These are phyloP conservation scores for Amanita polypyramis DNA, from an alignment of 768 basidiomycete species.

Conservation along the genomic window DNA sequence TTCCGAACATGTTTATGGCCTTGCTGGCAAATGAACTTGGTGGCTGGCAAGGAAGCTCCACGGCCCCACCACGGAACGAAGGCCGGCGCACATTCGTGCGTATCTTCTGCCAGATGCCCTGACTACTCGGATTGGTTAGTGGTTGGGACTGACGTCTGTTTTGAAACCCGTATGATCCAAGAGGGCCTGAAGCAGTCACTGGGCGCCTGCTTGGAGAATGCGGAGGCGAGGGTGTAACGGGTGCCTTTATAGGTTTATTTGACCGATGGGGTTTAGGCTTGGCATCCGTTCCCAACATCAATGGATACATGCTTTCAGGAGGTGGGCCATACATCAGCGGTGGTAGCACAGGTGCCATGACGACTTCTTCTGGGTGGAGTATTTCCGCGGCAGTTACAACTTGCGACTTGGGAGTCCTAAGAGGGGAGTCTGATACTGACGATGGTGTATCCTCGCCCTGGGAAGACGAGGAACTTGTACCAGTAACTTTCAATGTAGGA, in stretches of 20 bases:
- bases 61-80: conserved; percentile 8
- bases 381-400: not conserved
- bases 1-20: not conserved
- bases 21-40: not conserved
- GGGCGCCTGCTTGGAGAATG: not conserved
- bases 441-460: conserved; percentile 12
- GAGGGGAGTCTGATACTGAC: conserved; percentile 13
- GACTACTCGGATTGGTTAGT: conserved; percentile 8
- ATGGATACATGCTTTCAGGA: not conserved
- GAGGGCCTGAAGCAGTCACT: not conserved
- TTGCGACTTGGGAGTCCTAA: conserved; percentile 8
- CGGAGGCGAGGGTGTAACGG: not conserved
- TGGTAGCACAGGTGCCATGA: not conserved
- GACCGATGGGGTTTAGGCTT: not conserved
- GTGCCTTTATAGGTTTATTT: not conserved
- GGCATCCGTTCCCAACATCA: not conserved
- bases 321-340: not conserved
- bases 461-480: not conserved
- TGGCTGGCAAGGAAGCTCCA: not conserved
- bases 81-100: conserved; percentile 22
- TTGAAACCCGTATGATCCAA: not conserved
- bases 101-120: conserved; percentile 28
- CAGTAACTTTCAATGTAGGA: not conserved
- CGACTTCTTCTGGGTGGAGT: not conserved
- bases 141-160: not conserved